phyloP scores from a whole-genome alignment of 257 asterid genomes.

The Lycium barbarum region DNA sequence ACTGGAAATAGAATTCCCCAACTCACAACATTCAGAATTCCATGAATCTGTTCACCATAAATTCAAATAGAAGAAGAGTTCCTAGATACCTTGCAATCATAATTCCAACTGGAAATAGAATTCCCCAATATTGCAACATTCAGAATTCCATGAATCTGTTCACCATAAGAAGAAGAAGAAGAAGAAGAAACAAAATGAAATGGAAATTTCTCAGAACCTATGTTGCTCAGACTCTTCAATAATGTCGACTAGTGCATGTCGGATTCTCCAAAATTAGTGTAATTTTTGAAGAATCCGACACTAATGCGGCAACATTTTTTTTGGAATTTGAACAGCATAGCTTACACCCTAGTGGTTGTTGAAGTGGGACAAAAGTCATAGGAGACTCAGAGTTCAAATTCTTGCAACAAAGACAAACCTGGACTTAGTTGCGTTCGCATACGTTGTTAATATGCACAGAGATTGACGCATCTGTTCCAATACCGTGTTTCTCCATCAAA shows the following conservation, averaged over 20 bases:
- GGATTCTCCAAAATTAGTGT: no score
- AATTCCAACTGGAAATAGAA: slow-evolving; percentile 76
- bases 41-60: slow-evolving; percentile 68
- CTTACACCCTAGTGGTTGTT: not conserved
- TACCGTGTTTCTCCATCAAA: slow-evolving; percentile 90
- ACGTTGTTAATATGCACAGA: slow-evolving; percentile 92
- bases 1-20: slow-evolving; percentile 89
- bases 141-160: slow-evolving; percentile 86
- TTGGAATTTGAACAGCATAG: no score
- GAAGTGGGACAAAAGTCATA: not conserved
- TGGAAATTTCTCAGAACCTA: not conserved
- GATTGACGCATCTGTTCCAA: slow-evolving; percentile 97
- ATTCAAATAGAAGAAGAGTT: slow-evolving; percentile 30
- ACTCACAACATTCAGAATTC: slow-evolving; percentile 77
- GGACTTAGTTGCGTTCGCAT: slow-evolving; percentile 87
- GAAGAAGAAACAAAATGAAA: not conserved
- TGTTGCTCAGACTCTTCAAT: no score
- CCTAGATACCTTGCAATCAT: slow-evolving; percentile 70
- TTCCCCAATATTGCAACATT: slow-evolving; percentile 92
- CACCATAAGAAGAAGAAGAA: not conserved
- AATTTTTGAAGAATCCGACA: no score
- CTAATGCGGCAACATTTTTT: no score
- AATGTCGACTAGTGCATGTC: no score
- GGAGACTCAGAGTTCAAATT: not conserved
- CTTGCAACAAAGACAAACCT: slow-evolving; percentile 63